Conservation (phyloP, 139 green algal genomes). For the Microglena sp. region DNA sequence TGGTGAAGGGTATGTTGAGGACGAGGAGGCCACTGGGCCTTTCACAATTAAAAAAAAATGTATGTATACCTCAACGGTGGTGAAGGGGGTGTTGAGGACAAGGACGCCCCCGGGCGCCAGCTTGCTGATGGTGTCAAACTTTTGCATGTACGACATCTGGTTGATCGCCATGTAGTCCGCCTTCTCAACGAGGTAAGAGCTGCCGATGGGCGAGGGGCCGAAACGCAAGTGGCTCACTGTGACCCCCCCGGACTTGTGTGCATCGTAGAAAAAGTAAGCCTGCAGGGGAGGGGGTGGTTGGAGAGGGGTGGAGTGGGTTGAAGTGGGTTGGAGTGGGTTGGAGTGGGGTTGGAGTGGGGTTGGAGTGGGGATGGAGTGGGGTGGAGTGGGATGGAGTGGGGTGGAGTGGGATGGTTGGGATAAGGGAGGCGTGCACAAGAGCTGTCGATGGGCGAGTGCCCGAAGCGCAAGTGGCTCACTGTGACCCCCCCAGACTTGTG, state of each 20-base stretch:
- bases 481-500: constrained; percentile 49
- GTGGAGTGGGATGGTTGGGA: not conserved
- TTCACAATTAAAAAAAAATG: too few species aligned
- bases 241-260: constrained; percentile 45
- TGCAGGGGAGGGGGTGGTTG: not conserved
- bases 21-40: too few species aligned
- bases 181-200: constrained; percentile 36
- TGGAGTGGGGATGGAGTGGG: too few species aligned
- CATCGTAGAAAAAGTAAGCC: constrained; percentile 48
- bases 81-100: constrained; percentile 42
- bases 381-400: too few species aligned
- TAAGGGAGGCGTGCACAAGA: too few species aligned
- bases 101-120: constrained; percentile 34
- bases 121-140: constrained; percentile 35
- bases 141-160: constrained; percentile 25
- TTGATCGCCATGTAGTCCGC: constrained; percentile 36
- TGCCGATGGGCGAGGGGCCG: constrained; percentile 27
- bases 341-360: too few species aligned
- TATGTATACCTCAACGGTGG: constrained; percentile 11
- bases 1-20: too few species aligned
- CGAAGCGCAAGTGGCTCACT: constrained; percentile 44
- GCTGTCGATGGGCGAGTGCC: constrained; percentile 25
- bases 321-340: too few species aligned
- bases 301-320: not conserved
- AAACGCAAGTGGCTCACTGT: constrained; percentile 48